Evolutionary conservation across 768 basidiomycete genomes (phyloP), one percentile per base, ranked within the genome.

Genomic region (Pholiota conissans): DNA sequence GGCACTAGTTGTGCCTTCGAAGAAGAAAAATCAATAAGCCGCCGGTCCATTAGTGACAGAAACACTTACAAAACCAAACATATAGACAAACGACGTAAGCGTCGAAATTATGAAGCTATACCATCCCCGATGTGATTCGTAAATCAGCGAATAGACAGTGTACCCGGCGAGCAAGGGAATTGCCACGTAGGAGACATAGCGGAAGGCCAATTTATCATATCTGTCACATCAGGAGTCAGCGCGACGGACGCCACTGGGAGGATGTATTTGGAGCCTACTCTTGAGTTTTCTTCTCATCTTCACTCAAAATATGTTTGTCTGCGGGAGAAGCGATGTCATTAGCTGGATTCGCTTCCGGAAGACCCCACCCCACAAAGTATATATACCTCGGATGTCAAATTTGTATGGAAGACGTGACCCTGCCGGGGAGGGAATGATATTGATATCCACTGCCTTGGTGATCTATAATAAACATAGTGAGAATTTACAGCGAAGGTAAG

Each of bases 271-370:
- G 24, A 32, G 73, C 85, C 69, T 76, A 97, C 87, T 98, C 94
- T 71, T 98, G 95, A 9, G 96, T 98, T 74, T 90, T 95, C 79
- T 91, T 95, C 76, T 99, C 97, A 67, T 98, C 95, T 67, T 97
- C 95, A 61, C 81, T 91, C n/a, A 98, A 80, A 51, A 95, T 88
- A 68, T 98, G 95, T 72, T 98, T 98, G 78, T 98, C 97, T 82
- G 79, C 34, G 58, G 58, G 35, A 51, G 52, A 42, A 56, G 34
- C 49, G 51, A 49, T 8, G 47, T 59, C 53, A 35, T 30, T 27
- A 39, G 49, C 35, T 48, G 45, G 42, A 39, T 32, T 59, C 32
- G 60, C 28, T 35, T 22, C 35, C 57, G 49, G 56, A 63, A 57
- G 57, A 58, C 52, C 60, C 13, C 37, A 58, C 52, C 60, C 13